Evolutionary conservation across 2,329 filamentous ascomycete species (phyloP).

Genomic region (Aspergillus sp.): DNA sequence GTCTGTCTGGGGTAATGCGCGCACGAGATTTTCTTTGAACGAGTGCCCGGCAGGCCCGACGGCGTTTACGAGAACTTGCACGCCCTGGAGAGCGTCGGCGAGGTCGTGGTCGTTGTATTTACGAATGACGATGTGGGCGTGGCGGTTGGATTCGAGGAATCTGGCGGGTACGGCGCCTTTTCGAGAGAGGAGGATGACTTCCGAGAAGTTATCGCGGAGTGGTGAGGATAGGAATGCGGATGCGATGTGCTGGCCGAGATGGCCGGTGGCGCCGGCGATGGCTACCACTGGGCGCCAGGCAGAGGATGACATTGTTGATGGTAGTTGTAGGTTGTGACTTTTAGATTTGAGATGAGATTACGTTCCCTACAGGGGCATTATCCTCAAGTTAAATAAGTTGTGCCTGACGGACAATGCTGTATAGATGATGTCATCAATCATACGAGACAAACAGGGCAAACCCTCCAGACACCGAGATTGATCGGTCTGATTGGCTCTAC

Average conservation of each 20-base stretch:
- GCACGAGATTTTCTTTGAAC: slow-evolving; percentile 30
- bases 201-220: slow-evolving; percentile 20
- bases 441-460: not conserved
- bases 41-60: slow-evolving; percentile 26
- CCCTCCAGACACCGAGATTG: no score
- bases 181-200: slow-evolving; percentile 26
- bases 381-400: not conserved
- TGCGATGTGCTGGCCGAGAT: slow-evolving; percentile 24
- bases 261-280: slow-evolving; percentile 28
- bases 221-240: slow-evolving; percentile 22
- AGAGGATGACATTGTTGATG: not conserved
- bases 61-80: slow-evolving; percentile 35
- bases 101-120: slow-evolving; percentile 24
- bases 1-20: slow-evolving; percentile 20
- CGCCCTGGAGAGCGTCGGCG: slow-evolving; percentile 23
- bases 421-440: not conserved
- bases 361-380: no score
- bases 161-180: slow-evolving; percentile 2
- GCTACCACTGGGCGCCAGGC: slow-evolving; percentile 17
- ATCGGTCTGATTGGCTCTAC: no score
- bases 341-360: not conserved
- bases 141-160: slow-evolving; percentile 1
- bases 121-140: slow-evolving; percentile 15
- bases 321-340: not conserved
- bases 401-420: not conserved